A percentile compares a stretch with the other conserved stretches of the same genome.
Evolutionary conservation across 768 basidiomycete genomes (phyloP).

Genomic region (Amanita inopinata): DNA sequence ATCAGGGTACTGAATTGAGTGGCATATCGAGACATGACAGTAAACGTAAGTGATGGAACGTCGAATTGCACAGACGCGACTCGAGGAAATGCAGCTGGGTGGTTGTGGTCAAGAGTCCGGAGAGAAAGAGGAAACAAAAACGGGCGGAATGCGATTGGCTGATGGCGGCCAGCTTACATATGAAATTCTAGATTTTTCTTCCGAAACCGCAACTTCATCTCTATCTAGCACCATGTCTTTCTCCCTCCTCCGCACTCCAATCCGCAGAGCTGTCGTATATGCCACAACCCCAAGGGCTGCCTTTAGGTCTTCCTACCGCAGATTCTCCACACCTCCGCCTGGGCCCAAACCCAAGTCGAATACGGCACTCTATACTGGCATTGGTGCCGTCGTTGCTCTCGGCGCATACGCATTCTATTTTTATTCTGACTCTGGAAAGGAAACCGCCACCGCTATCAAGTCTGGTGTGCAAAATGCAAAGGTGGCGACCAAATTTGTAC

Average conservation of each 20-base stretch:
- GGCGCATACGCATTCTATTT: conserved; percentile 60
- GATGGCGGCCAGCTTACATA: neutral
- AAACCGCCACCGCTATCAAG: conserved; percentile 46
- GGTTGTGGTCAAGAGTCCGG: neutral
- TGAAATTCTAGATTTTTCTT: conserved; percentile 9
- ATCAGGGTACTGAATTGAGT: neutral
- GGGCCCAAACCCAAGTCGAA: conserved; percentile 44
- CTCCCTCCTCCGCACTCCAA: conserved; percentile 39
- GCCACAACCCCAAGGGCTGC: conserved; percentile 20
- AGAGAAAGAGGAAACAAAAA: neutral
- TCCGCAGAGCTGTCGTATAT: conserved; percentile 33
- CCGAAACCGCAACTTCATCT: neutral
- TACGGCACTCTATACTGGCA: conserved; percentile 45
- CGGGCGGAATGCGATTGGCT: neutral
- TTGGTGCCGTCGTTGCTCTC: conserved; percentile 48
- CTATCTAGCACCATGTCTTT: conserved; percentile 42
- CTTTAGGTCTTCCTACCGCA: conserved; percentile 41
- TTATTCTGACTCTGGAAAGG: conserved; percentile 39
- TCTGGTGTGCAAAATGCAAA: conserved; percentile 55
- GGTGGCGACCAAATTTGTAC: conserved; percentile 59
- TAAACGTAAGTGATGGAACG: too few relatives aligned
- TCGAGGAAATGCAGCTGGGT: neutral
- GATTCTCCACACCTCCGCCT: conserved; percentile 41
- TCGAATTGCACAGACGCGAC: neutral
- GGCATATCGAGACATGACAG: neutral